Evolutionary conservation across 1,284 basidiomycete species (phyloP), one percentile per base, ranked within the genome.

Genomic region (Psilocybe mexicana): DNA sequence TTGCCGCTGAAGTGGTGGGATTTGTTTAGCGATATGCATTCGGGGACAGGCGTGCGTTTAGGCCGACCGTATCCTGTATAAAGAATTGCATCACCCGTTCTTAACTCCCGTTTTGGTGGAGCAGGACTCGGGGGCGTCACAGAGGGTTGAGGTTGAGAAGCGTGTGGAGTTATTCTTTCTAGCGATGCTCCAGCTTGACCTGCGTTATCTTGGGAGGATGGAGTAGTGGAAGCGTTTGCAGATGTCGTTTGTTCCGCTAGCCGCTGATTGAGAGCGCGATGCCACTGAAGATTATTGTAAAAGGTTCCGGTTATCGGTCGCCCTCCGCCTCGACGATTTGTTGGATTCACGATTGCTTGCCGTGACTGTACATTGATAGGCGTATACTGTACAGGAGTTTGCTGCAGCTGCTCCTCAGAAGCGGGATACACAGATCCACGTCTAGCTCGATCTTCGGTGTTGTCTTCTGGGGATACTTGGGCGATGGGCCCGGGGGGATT

Each of bases 1-100:
- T 54, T 57, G 12, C 59, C 59, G 18, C 35, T 51, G 35, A 60
- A 60, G 2, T 23, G 2, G 24, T 60, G 59, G 26, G 54, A 54
- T 23, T 55, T 47, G 18, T 60, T 55, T 1, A 2, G 2, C 23
- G 59, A 40, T 8, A 52, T 57, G 33, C 59, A 60, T 24, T 60
- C 59, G 6, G 26, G 47, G 33, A 60, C 59, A 12, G 47, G 23
- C 2, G 55, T 60, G 18, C 8, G 0, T 28, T 33, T 10, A 33
- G 59, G 59, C 14, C 52, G 24, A 2, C 52, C 52, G 33, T 60
- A 60, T 0, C 59, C 59, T n/a, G 42, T 45, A 24, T 35, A 60
- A 5, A 50, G 52, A 14, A 60, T 60, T 4, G 23, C 59, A 5
- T 14, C 18, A 7, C 59, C 59, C 6, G 33, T 45, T 36, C 52